phyloP scores from a whole-genome alignment of 306 rosid species.

The Prunus mume region DNA sequence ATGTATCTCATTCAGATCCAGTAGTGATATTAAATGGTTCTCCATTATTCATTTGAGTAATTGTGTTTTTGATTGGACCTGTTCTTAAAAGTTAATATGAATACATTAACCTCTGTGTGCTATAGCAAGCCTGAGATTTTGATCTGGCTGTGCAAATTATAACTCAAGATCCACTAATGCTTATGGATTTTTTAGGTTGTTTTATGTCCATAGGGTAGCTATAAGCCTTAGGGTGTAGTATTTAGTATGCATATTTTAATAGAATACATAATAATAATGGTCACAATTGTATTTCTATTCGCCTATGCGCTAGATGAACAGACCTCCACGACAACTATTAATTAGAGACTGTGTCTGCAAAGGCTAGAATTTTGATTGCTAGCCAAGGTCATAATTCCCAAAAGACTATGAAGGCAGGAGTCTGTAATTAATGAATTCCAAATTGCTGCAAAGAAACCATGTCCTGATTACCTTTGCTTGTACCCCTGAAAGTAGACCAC shows the following conservation, averaged over 20 bases:
- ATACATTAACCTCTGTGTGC: background rate
- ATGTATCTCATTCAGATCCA: background rate
- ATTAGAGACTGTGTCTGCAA: background rate
- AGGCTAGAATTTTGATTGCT: background rate
- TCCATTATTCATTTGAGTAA: background rate
- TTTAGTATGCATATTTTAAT: background rate
- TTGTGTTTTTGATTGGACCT: background rate
- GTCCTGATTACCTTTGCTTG: background rate
- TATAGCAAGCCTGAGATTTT: background rate
- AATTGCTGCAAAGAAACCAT: background rate
- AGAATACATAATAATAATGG: background rate
- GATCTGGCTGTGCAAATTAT: background rate
- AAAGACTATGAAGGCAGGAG: background rate
- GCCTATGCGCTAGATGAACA: background rate
- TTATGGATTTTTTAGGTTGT: background rate
- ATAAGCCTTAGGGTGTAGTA: background rate
- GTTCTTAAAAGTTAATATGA: too few relatives aligned
- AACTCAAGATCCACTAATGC: background rate
- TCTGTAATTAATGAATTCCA: background rate
- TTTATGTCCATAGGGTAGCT: too few relatives aligned
- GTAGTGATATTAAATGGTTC: too few relatives aligned
- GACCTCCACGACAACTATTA: background rate
- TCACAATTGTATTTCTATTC: background rate
- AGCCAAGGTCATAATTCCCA: background rate
- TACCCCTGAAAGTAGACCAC: background rate